These are phyloP conservation scores for Polytrichum formosum DNA, from an alignment of 225 moss, liverwort and hornwort genomes.

Conservation along the genomic window DNA sequence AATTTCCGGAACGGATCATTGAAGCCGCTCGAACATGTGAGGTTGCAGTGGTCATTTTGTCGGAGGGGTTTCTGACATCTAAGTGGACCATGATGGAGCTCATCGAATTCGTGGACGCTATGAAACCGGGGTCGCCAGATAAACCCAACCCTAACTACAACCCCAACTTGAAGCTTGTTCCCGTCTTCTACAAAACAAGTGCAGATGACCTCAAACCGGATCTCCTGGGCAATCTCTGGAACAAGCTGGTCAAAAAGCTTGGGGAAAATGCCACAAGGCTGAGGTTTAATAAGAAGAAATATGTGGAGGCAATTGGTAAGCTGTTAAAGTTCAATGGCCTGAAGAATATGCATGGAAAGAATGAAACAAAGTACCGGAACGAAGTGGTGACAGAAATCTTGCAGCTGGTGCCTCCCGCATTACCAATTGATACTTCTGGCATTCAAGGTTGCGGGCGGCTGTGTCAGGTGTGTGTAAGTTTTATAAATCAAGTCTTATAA, in stretches of 20 bases:
- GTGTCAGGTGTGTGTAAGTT: too few relatives aligned
- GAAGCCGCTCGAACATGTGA: slow-evolving; percentile 2
- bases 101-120: not conserved
- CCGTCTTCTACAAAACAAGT: not conserved
- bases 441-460: too few relatives aligned
- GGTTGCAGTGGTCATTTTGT: slow-evolving; percentile 1
- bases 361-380: too few relatives aligned
- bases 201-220: not conserved
- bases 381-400: too few relatives aligned
- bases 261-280: not conserved
- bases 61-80: not conserved
- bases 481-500: too few relatives aligned
- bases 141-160: not conserved
- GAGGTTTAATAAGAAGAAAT: too few relatives aligned
- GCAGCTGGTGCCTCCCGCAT: too few relatives aligned
- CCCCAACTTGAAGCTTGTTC: not conserved
- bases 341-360: too few relatives aligned
- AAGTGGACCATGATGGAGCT: slow-evolving; percentile 10
- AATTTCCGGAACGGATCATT: not conserved
- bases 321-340: too few relatives aligned
- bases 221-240: not conserved
- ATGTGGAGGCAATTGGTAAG: too few relatives aligned
- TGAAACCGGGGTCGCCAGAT: not conserved
- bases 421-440: too few relatives aligned
- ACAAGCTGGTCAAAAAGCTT: not conserved